A percentile compares a stretch with the other conserved stretches of the same genome.
These are phyloP conservation scores for Citrus sinensis DNA, from an alignment of 345 rosid species.

Conservation along the genomic window DNA sequence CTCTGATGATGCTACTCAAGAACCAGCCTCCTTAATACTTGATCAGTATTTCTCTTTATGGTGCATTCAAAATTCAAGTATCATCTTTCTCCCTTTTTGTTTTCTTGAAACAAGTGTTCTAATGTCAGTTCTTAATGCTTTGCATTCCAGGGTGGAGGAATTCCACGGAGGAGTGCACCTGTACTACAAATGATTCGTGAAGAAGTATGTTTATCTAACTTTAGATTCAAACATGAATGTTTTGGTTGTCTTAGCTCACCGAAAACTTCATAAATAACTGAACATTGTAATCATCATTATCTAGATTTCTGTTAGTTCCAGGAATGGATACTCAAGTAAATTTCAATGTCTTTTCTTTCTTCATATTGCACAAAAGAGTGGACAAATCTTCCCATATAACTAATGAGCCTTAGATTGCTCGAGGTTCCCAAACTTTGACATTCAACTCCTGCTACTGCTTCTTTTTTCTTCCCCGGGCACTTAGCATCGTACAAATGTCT, in stretches of 20 bases:
- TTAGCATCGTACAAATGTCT: background rate
- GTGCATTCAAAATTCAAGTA: background rate
- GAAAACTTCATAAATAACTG: background rate
- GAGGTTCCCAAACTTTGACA: background rate
- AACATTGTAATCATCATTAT: background rate
- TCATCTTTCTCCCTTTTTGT: background rate
- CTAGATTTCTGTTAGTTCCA: background rate
- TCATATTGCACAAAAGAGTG: background rate
- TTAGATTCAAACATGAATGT: background rate
- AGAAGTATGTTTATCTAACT: slow-evolving; percentile 47
- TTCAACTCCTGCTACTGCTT: background rate
- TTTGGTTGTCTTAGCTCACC: background rate
- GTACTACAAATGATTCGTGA: slow-evolving; percentile 70
- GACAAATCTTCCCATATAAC: background rate
- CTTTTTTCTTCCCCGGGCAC: background rate
- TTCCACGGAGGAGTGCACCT: slow-evolving; percentile 90
- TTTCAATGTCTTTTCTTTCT: background rate
- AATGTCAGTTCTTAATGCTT: slow-evolving; percentile 2
- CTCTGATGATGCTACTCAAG: background rate
- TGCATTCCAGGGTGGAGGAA: slow-evolving; percentile 74
- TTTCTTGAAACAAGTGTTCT: background rate
- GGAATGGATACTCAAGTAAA: background rate
- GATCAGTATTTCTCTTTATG: background rate
- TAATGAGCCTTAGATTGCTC: background rate
- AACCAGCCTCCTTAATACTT: background rate